Conservation (phyloP, 495 filamentous ascomycete genomes). For the Trichoderma asperelloides region DNA sequence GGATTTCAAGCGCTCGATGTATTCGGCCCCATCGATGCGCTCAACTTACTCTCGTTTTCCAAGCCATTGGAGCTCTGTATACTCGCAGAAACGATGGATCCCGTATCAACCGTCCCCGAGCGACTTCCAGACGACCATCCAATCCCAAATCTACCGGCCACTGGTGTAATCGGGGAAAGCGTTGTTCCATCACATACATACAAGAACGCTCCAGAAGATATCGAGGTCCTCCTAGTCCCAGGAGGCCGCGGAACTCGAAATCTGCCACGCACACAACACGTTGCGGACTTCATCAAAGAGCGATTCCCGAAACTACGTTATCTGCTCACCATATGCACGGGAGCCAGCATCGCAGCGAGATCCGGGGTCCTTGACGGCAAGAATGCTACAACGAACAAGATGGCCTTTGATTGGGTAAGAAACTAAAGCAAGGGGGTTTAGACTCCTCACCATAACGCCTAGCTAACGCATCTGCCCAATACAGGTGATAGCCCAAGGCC, state of each 20-base stretch:
- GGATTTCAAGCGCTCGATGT: slow-evolving; percentile 31
- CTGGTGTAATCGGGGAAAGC: slow-evolving; percentile 20
- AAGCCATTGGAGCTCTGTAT: slow-evolving; percentile 30
- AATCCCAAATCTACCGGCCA: slow-evolving; percentile 10
- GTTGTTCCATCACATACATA: slow-evolving; percentile 47
- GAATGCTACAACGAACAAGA: slow-evolving; percentile 50
- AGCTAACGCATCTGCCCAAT: slow-evolving; percentile 9
- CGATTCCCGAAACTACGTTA: slow-evolving; percentile 33
- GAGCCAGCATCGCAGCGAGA: slow-evolving; percentile 34
- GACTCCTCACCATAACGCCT: not conserved
- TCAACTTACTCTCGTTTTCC: slow-evolving; percentile 39
- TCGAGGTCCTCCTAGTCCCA: slow-evolving; percentile 51
- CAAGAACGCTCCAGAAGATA: slow-evolving; percentile 15
- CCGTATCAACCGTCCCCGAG: slow-evolving; percentile 30
- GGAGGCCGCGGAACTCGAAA: slow-evolving; percentile 42
- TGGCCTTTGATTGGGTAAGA: slow-evolving; percentile 44
- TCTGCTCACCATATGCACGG: slow-evolving; percentile 47
- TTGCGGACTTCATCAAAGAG: slow-evolving; percentile 30
- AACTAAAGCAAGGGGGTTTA: not conserved
- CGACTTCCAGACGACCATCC: too few relatives aligned
- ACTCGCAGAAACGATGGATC: slow-evolving; percentile 32
- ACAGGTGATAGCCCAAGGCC: slow-evolving; percentile 20
- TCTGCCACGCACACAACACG: slow-evolving; percentile 17
- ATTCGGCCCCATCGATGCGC: slow-evolving; percentile 46
- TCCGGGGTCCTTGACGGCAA: slow-evolving; percentile 42